Percentiles rank a stretch among this genome's conserved stretches.
Conservation (phyloP, 2,329 filamentous ascomycete species). For the Epichloe aotearoae region DNA sequence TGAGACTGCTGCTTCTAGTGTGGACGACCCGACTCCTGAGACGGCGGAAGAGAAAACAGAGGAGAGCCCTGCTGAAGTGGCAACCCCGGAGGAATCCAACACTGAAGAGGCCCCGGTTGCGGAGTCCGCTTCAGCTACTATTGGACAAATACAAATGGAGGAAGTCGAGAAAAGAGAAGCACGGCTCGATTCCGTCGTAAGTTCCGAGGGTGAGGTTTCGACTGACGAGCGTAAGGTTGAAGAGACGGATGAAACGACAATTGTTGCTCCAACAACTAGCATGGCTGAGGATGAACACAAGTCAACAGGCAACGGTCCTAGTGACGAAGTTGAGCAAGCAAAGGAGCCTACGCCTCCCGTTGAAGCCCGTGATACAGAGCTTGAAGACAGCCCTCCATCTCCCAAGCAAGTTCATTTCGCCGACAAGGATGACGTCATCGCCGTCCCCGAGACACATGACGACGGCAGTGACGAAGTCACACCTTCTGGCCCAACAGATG, state of each 20-base stretch:
- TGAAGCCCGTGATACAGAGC: neutral
- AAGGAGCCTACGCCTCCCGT: neutral
- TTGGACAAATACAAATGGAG: neutral
- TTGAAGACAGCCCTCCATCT: neutral
- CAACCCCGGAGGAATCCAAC: neutral
- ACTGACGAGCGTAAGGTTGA: neutral
- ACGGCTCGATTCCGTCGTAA: neutral
- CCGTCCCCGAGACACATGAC: neutral
- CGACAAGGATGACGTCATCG: conserved; percentile 5
- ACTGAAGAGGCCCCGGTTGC: neutral
- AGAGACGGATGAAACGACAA: neutral
- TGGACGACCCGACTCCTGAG: neutral
- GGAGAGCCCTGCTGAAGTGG: neutral
- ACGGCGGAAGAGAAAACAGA: neutral
- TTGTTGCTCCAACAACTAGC: neutral
- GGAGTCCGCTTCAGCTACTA: neutral
- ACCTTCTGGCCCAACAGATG: neutral
- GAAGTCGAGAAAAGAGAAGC: neutral
- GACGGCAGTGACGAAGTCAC: neutral
- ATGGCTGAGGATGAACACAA: neutral
- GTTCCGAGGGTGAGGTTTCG: neutral
- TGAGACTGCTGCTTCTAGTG: neutral
- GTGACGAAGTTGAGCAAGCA: neutral
- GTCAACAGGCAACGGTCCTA: neutral
- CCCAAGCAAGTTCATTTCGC: conserved; percentile 7